A percentile compares a stretch with the other conserved stretches of the same genome.
Evolutionary conservation across 1,284 basidiomycete genomes (phyloP).

Genomic region (Phellopilus nigrolimitatus): DNA sequence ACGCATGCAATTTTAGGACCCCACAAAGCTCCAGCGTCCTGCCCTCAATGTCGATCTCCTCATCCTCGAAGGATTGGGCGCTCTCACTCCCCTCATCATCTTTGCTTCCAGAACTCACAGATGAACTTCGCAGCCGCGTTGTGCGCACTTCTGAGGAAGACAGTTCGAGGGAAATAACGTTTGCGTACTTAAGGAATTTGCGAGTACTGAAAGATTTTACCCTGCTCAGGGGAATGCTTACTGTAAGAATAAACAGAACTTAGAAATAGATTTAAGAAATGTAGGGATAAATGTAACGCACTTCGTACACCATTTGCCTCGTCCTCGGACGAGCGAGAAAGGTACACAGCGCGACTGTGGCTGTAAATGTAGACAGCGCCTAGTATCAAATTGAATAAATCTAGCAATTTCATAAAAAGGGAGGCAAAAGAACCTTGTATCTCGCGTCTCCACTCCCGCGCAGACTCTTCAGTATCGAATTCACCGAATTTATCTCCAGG

Average conservation of each 20-base stretch:
- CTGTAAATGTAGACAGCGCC: conserved; percentile 44
- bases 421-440: conserved; percentile 36
- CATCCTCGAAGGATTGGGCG: conserved; percentile 2
- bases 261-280: background rate
- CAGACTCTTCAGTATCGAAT: conserved; percentile 58
- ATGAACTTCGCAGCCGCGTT: background rate
- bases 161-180: conserved; percentile 8
- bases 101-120: background rate
- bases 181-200: conserved; percentile 21
- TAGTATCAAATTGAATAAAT: conserved; percentile 23
- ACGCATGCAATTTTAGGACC: background rate
- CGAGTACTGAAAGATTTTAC: conserved; percentile 28
- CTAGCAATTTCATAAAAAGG: background rate
- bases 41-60: conserved; percentile 5
- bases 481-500: conserved; percentile 33
- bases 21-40: conserved; percentile 8
- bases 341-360: conserved; percentile 36
- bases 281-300: background rate
- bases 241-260: background rate
- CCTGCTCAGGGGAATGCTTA: conserved; percentile 51
- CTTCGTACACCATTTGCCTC: conserved; percentile 43
- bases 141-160: background rate
- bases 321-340: conserved; percentile 31
- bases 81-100: background rate
- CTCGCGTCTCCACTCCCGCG: conserved; percentile 56